Evolutionary conservation across 1,284 basidiomycete genomes (phyloP), one percentile per base, ranked within the genome.

Genomic region (Athelia sp.): DNA sequence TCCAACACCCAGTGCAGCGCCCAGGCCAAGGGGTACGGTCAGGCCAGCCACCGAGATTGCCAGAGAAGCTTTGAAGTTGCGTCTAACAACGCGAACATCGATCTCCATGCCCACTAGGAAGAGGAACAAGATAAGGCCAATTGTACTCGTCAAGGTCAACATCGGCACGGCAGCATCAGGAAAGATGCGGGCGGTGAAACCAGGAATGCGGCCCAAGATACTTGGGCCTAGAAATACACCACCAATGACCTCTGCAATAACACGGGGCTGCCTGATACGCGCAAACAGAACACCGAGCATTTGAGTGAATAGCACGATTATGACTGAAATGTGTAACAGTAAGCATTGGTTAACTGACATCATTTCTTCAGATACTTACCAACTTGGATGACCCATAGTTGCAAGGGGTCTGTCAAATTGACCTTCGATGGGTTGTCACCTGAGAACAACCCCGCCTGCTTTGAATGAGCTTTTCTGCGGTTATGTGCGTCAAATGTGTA

Each of bases 101-200:
- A 96, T 85, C 71, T 89, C 87, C 44, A 98, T 76, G 13, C 93
- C 96, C 38, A 98, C 82, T 47, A 95, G 74, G 71, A 95, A 95
- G 11, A 96, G 79, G 70, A 93, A 95, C 32, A 97, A 75, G 56
- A 96, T 82, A 18, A 98, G 80, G 46, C 96, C 96, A 52, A 98
- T 83, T 50, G 84, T 93, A 19, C 87, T 82, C 11, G 93, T 90
- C 26, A 98, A 80, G 50, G 79, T 87, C 48, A 98, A 82, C 54
- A 86, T 73, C 8, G 87, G 76, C 50, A 95, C 70, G 3, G 86
- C 89, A 0, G 60, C 66, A 0, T 65, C n/a, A 0, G 93, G 93
- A 69, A 97, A 97, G 57, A 97, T 90, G 31, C 68, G 67, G 3
- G 71, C 53, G 6, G 76, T 74, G 70, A 93, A 94, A n/a, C 36